Evolutionary conservation across 2,329 filamentous ascomycete genomes (phyloP), one percentile per base, ranked within the genome.

Genomic region (Tricladium varicosporioides): DNA sequence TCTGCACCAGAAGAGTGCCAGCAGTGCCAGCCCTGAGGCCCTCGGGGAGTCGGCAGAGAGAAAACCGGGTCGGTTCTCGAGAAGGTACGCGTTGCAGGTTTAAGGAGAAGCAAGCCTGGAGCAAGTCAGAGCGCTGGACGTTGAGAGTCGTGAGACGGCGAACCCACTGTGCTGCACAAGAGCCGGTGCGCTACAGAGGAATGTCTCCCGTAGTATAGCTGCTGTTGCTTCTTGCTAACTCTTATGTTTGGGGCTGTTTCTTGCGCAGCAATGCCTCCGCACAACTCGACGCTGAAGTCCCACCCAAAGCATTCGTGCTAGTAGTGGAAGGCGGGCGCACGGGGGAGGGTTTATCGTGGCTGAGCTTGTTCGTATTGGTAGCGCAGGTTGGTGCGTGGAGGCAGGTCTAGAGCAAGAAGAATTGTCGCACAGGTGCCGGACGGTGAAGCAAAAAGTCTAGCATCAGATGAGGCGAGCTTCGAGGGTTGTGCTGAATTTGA

Each of bases 1-100:
- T 27, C 45, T 48, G 45, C 16, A 48, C 9, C 19, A 48, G 19
- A 27, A 27, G 22, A 27, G 22, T 27, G 19, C 45, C 16, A 48
- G 19, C 19, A 27, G 19, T 4, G 43, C 43, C 15, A 45, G n/a
- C 43, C 43, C 22, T 27, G 22, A 27, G 43, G 22, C 7, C 22
- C 22, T 27, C 22, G 22, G 22, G 22, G 22, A 27, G 22, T 27
- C 22, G 22, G 22, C 22, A 27, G 22, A 7, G 4, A 27, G 22
- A 27, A 27, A 27, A 27, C 22, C 22, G 22, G 22, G 22, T 3
- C 22, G 22, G 22, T 27, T 27, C 22, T 27, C 22, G 22, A 27
- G 22, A 4, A 27, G 22, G 22, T 32, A 49, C 47, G 47, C 47
- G 47, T 49, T 49, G 47, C 27, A 32, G 47, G 47, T 49, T 49